phyloP scores from a whole-genome alignment of 257 asterid genomes.

The Haberlea rhodopensis region DNA sequence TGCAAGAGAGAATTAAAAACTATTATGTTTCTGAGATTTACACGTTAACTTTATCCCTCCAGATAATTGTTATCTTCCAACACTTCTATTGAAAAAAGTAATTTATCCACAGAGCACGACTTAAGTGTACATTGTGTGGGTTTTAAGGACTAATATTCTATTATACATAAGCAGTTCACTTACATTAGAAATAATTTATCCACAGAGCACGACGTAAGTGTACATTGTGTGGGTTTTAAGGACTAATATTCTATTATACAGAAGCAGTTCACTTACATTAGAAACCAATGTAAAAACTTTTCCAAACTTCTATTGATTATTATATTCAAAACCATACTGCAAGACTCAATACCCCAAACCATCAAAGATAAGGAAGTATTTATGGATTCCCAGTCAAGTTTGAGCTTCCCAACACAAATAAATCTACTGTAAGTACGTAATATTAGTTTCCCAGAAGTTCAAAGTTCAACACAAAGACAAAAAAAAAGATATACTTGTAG shows the following conservation, averaged over 20 bases:
- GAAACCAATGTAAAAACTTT: too few species aligned
- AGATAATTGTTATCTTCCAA: not conserved
- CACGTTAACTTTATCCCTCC: not conserved
- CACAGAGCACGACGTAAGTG: not conserved
- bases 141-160: too few species aligned
- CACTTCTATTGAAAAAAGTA: not conserved
- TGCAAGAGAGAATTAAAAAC: conserved; percentile 10
- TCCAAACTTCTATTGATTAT: not conserved
- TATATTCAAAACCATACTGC: not conserved
- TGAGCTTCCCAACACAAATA: not conserved
- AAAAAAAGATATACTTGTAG: conserved; percentile 46
- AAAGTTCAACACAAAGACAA: not conserved
- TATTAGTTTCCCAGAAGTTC: too few species aligned
- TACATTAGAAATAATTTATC: not conserved
- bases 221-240: not conserved
- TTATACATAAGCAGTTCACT: not conserved
- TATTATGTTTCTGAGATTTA: not conserved
- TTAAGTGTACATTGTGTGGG: not conserved
- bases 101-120: not conserved
- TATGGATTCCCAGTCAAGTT: not conserved
- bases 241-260: not conserved
- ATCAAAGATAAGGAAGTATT: not conserved
- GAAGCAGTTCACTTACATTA: not conserved
- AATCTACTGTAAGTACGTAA: not conserved
- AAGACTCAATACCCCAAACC: not conserved